Conservation (phyloP, 2,329 filamentous ascomycete species). For the Claviceps spartinae region DNA sequence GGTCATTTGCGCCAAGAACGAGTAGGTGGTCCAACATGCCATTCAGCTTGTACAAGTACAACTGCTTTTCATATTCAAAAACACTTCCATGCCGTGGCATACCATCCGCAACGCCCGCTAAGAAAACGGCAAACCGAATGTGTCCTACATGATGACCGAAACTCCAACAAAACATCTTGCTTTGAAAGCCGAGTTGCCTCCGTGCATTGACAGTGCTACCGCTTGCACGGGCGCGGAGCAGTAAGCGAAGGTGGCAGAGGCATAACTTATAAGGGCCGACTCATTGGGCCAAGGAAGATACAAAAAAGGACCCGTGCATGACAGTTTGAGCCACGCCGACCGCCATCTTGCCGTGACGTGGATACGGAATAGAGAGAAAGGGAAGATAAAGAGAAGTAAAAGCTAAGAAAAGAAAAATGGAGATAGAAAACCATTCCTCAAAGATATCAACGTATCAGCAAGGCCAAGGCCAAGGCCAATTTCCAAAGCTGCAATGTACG, state of each 20-base stretch:
- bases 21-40: not conserved
- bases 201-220: not conserved
- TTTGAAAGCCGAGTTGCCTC: not conserved
- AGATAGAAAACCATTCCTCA: not conserved
- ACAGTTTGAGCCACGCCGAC: not conserved
- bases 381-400: not conserved
- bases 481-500: not conserved
- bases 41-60: not conserved
- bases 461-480: no score
- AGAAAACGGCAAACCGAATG: not conserved
- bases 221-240: not conserved
- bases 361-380: not conserved
- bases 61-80: not conserved
- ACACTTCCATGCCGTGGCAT: not conserved
- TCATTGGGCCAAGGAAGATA: not conserved
- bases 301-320: not conserved
- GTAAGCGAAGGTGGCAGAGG: not conserved
- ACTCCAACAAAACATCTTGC: not conserved
- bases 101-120: not conserved
- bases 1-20: not conserved
- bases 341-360: not conserved
- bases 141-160: not conserved
- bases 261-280: not conserved
- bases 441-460: not conserved
- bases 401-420: not conserved